These are phyloP conservation scores for Pythium periplocum DNA, from an alignment of 352 stramenopile genomes.

Conservation along the genomic window DNA sequence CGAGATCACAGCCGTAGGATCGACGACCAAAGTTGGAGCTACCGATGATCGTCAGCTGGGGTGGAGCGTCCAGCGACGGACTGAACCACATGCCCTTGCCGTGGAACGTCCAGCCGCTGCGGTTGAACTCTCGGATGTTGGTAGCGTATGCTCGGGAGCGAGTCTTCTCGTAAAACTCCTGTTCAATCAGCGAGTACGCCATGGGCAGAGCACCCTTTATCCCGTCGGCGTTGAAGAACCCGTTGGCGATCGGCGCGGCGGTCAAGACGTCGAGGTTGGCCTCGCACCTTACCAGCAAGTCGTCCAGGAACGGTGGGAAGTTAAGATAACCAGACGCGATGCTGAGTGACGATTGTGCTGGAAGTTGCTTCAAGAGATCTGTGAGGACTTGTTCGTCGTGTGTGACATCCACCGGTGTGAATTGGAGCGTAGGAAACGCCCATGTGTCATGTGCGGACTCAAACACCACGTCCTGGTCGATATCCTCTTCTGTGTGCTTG, in stretches of 20 bases:
- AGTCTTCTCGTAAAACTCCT: constrained; percentile 65
- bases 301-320: constrained; percentile 62
- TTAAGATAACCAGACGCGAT: constrained; percentile 83
- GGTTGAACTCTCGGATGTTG: constrained; percentile 64
- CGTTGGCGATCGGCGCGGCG: constrained; percentile 59
- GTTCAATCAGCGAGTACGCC: constrained; percentile 80
- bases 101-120: constrained; percentile 71
- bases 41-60: constrained; percentile 55
- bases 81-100: constrained; percentile 83
- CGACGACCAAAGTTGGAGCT: constrained; percentile 80
- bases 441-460: constrained; percentile 32
- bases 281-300: constrained; percentile 36
- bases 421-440: constrained; percentile 74
- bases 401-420: constrained; percentile 49
- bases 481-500: constrained; percentile 16
- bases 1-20: constrained; percentile 70
- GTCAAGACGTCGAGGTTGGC: constrained; percentile 58
- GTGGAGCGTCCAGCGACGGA: constrained; percentile 16
- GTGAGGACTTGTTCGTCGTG: constrained; percentile 55
- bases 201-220: constrained; percentile 74
- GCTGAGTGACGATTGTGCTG: constrained; percentile 34
- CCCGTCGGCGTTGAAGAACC: constrained; percentile 66
- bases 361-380: constrained; percentile 38
- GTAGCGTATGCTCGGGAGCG: constrained; percentile 30
- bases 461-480: constrained; percentile 4